Conservation (phyloP, 352 stramenopile species). For the Globisporangium radiosum region DNA sequence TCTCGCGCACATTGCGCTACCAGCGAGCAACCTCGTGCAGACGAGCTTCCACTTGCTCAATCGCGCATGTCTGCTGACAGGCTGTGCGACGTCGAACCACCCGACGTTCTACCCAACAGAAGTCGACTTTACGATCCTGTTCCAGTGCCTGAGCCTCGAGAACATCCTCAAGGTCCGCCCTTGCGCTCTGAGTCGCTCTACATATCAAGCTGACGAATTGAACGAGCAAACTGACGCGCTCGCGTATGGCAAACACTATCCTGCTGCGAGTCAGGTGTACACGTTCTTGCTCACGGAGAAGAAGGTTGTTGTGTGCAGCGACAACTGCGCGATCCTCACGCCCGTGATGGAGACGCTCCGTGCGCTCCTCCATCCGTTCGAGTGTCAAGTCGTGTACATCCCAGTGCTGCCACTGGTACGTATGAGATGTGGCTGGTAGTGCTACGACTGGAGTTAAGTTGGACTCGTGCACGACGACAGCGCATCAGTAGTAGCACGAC, state of each 20-base stretch:
- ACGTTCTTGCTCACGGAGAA: conserved; percentile 58
- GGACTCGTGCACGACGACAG: no score
- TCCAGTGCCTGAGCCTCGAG: conserved; percentile 57
- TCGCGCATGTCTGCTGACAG: conserved; percentile 26
- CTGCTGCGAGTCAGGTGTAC: conserved; percentile 24
- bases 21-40: conserved; percentile 20
- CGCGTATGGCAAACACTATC: background rate
- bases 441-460: no score
- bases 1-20: conserved; percentile 39
- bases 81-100: conserved; percentile 12
- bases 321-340: conserved; percentile 49
- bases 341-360: conserved; percentile 58
- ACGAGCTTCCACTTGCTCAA: conserved; percentile 36
- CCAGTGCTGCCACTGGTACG: conserved; percentile 55
- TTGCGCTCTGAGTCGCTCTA: background rate
- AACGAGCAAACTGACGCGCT: background rate
- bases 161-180: conserved; percentile 54
- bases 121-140: conserved; percentile 65
- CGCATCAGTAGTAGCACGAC: no score
- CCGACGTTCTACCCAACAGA: conserved; percentile 40
- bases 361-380: conserved; percentile 54
- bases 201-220: background rate
- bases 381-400: conserved; percentile 74
- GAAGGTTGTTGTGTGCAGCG: conserved; percentile 58
- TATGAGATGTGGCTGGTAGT: no score